phyloP scores from a whole-genome alignment of 2,329 filamentous ascomycete genomes.

The Emmonsiellopsis sp. region DNA sequence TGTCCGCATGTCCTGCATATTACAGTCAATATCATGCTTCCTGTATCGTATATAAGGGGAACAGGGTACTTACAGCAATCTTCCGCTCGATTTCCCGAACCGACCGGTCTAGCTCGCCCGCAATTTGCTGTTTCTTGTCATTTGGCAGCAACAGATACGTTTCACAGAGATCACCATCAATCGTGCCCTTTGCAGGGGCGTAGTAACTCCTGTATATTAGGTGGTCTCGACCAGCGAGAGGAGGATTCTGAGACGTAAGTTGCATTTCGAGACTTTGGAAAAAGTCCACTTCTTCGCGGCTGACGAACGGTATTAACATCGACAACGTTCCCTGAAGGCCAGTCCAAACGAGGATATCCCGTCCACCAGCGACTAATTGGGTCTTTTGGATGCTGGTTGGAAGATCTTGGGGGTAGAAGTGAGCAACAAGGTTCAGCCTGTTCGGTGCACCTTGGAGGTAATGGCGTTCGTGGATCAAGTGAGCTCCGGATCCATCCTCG shows the following conservation, averaged over 20 bases:
- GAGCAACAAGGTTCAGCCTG: conserved; percentile 72
- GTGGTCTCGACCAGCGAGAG: conserved; percentile 85
- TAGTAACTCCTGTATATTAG: conserved; percentile 95
- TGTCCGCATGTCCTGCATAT: conserved; percentile 46
- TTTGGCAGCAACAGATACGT: conserved; percentile 72
- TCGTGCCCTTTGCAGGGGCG: conserved; percentile 88
- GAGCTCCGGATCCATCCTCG: conserved; percentile 80
- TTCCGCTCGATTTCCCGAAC: conserved; percentile 93
- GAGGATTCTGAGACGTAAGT: conserved; percentile 75
- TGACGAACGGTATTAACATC: conserved; percentile 83
- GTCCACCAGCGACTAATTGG: conserved; percentile 79
- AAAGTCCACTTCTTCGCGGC: conserved; percentile 91
- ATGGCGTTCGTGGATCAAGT: conserved; percentile 79
- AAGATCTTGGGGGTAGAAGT: conserved; percentile 87
- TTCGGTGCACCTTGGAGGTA: conserved; percentile 88
- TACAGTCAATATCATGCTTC: conserved; percentile 12
- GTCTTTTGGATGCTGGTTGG: conserved; percentile 86
- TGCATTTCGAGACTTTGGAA: conserved; percentile 91
- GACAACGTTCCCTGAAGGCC: conserved; percentile 92
- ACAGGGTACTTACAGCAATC: conserved; percentile 54
- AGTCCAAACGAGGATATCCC: conserved; percentile 86
- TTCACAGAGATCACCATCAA: conserved; percentile 95
- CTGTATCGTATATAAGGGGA: background rate
- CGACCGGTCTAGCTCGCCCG: conserved; percentile 81
- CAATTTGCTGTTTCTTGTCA: conserved; percentile 93